Percentiles rank a stretch among this genome's conserved stretches.
phyloP scores from a whole-genome alignment of 306 rosid species.

The Vigna trinervia region DNA sequence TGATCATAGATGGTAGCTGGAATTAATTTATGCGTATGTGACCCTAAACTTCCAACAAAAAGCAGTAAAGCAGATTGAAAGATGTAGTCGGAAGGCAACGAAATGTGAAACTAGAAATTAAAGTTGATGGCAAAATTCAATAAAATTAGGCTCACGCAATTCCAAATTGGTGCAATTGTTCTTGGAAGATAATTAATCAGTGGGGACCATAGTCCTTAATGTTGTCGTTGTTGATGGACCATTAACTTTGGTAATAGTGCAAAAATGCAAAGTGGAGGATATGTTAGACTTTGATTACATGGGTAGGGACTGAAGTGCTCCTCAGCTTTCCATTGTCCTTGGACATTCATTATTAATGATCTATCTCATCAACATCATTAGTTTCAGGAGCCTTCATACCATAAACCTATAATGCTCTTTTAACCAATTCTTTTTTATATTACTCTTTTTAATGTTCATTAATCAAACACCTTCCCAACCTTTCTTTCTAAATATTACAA shows the following conservation, averaged over 20 bases:
- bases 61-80: slow-evolving; percentile 45
- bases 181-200: slow-evolving; percentile 29
- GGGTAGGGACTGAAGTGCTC: slow-evolving; percentile 43
- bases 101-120: slow-evolving; percentile 37
- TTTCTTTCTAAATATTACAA: too few relatives aligned
- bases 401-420: too few relatives aligned
- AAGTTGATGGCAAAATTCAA: slow-evolving; percentile 39
- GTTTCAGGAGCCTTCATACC: slow-evolving; percentile 7
- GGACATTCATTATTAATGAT: slow-evolving; percentile 42
- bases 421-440: too few relatives aligned
- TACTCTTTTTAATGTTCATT: too few relatives aligned
- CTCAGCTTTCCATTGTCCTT: slow-evolving; percentile 43
- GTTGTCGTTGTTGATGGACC: slow-evolving; percentile 51
- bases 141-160: slow-evolving; percentile 21
- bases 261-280: slow-evolving; percentile 48
- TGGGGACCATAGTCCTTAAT: slow-evolving; percentile 53
- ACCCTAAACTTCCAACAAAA: slow-evolving; percentile 43
- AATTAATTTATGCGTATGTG: slow-evolving; percentile 23
- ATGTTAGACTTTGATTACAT: slow-evolving; percentile 49
- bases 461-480: too few relatives aligned
- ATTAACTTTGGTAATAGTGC: slow-evolving; percentile 48
- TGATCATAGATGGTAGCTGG: slow-evolving; percentile 32
- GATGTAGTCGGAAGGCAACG: slow-evolving; percentile 43
- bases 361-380: slow-evolving; percentile 40
- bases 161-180: slow-evolving; percentile 13